Evolutionary conservation across 73 alveolate species (phyloP).

Genomic region (Urostyla sp.): DNA sequence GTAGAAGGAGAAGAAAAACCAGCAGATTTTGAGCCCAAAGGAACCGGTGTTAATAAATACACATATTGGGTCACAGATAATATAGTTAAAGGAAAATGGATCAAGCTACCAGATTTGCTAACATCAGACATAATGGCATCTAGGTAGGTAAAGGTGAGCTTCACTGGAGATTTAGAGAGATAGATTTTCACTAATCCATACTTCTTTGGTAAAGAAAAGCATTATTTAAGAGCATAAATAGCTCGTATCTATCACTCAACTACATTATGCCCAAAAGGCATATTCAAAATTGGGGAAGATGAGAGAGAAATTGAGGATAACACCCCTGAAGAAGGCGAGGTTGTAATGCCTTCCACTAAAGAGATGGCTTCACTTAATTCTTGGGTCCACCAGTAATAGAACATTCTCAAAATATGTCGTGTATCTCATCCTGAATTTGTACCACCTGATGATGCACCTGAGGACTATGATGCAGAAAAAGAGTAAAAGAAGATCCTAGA

Average conservation of each 20-base stretch:
- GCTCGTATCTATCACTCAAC: constrained; percentile 89
- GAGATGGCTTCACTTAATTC: constrained; percentile 76
- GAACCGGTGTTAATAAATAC: constrained; percentile 77
- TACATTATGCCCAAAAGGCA: constrained; percentile 90
- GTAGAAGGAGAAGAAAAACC: constrained; percentile 60
- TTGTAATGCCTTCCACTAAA: constrained; percentile 61
- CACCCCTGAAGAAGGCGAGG: constrained; percentile 72
- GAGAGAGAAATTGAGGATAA: constrained; percentile 31
- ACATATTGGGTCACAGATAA: constrained; percentile 82
- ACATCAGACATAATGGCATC: constrained; percentile 75
- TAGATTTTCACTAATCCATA: constrained; percentile 79
- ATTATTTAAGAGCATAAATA: constrained; percentile 91
- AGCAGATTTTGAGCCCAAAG: constrained; percentile 73
- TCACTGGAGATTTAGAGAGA: constrained; percentile 85
- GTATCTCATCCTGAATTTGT: constrained; percentile 64
- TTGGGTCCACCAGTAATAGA: constrained; percentile 74
- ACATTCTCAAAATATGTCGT: constrained; percentile 33
- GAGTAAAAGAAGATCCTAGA: constrained; percentile 33
- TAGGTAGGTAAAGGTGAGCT: constrained; percentile 72
- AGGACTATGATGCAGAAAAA: constrained; percentile 30
- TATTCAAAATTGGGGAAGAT: constrained; percentile 81
- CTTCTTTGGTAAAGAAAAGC: constrained; percentile 96
- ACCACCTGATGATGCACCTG: constrained; percentile 28
- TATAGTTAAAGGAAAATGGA: constrained; percentile 69
- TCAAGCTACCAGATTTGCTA: constrained; percentile 78